Base-by-base conservation (phyloP, 2,329 filamentous ascomycete genomes). In the Ascochyta lentis region DNA sequence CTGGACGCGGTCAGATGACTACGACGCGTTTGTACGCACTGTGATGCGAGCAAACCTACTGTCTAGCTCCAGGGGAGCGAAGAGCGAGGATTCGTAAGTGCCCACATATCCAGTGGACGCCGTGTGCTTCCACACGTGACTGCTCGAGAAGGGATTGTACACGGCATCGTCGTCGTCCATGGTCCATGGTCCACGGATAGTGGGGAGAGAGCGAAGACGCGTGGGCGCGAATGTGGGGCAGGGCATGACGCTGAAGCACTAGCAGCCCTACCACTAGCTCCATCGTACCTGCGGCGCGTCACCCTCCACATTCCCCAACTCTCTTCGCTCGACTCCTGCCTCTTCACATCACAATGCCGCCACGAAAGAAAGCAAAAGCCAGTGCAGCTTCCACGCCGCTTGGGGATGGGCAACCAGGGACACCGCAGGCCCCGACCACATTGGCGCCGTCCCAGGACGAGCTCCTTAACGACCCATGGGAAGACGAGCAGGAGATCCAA, bases 401-500 rank as follows among this genome's bases (percentile, higher is more conserved):
- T 38, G 58, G 67, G 39, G 71, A 77, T 39, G 69, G 74, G 19
- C 74, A 76, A 60, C 70, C 77, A 44, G 76, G 76, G 56, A 76
- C 78, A 15, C 74, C 77, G 31, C 67, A 73, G 41, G 73, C 76
- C 24, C 64, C 73, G 3, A 68, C 68, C 10, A 23, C 76, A 15
- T 73, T 76, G 27, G 68, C 74, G 3, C 70, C 75, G 63, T 83
- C 86, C 66, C 84, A 86, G 54, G 86, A 89, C 45, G 68, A 86
- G 58, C 70, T 81, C 4, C 75, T 85, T 44, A 84, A 86, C 53
- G 91, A 94, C 62, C 85, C 88, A 24, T 99, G 95, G 95, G 97
- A 92, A 4, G 93, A 96, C 69, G 94, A 97, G 70, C 95, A 99
- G 76, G 89, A 96, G 64, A 92, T 91, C 1, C 93, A 92, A 37